Percentiles rank a stretch among this genome's conserved stretches.
Evolutionary conservation across 148 eudicot genomes (phyloP).

Genomic region (Cornus controversa): DNA sequence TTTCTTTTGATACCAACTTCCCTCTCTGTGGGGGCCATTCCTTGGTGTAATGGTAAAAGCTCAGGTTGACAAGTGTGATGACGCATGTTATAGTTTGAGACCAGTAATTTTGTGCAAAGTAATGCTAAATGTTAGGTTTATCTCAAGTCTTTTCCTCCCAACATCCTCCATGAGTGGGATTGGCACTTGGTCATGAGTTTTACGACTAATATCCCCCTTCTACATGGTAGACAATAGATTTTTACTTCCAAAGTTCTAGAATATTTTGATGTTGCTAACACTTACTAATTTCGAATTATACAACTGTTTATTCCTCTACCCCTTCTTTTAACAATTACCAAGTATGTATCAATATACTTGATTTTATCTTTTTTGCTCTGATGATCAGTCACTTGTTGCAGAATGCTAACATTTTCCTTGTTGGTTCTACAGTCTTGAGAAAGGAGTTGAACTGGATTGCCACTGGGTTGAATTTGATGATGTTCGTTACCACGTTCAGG

Average conservation of each 20-base stretch:
- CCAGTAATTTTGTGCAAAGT: too few species aligned
- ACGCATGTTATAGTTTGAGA: too few species aligned
- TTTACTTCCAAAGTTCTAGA: not conserved
- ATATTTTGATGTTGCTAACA: not conserved
- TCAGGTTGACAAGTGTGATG: too few species aligned
- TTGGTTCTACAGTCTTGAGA: slow-evolving; percentile 63
- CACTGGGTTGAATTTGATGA: slow-evolving; percentile 96
- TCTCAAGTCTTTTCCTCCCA: too few species aligned
- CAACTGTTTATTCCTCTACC: not conserved
- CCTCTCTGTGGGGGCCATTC: not conserved
- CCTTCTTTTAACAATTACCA: not conserved
- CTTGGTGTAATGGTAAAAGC: too few species aligned
- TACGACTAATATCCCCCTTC: not conserved
- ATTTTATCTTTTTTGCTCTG: not conserved
- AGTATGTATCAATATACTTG: not conserved
- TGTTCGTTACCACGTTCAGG: slow-evolving; percentile 92
- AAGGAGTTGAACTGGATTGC: slow-evolving; percentile 87
- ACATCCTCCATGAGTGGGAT: too few species aligned
- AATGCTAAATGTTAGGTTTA: too few species aligned
- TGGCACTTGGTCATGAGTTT: too few species aligned
- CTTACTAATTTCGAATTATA: not conserved
- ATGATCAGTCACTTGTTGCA: not conserved
- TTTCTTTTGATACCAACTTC: not conserved
- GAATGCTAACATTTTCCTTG: slow-evolving; percentile 11
- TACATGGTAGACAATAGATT: not conserved